phyloP scores from a whole-genome alignment of 495 filamentous ascomycete species.

The Xylaria sp. region DNA sequence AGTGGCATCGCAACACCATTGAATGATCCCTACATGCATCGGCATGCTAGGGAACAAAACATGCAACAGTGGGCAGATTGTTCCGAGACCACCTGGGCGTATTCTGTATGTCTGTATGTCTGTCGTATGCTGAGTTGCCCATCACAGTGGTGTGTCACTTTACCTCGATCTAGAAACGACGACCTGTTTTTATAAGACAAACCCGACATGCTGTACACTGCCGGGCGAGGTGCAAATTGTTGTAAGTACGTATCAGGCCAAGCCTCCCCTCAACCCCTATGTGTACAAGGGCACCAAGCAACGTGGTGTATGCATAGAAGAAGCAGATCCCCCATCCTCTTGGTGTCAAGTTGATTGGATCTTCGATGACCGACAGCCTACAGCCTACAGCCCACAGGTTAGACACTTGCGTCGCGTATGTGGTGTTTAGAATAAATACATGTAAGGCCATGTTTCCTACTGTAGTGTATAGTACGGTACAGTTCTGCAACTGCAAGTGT shows the following conservation, averaged over 20 bases:
- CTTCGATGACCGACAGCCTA: slow-evolving; percentile 16
- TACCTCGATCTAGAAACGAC: neutral
- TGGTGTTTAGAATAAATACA: slow-evolving; percentile 14
- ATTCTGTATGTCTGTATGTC: neutral
- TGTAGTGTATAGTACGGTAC: too few species aligned
- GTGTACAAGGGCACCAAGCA: neutral
- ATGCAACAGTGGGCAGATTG: neutral
- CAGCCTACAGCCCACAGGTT: neutral
- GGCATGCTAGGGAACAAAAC: neutral
- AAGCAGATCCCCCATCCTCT: neutral
- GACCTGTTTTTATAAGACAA: neutral
- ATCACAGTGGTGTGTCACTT: neutral
- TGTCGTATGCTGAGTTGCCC: neutral
- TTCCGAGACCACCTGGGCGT: neutral
- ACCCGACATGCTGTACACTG: neutral
- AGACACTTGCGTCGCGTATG: neutral
- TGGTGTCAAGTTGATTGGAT: neutral
- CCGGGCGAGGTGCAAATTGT: neutral
- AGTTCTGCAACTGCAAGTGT: too few species aligned
- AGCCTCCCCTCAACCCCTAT: neutral
- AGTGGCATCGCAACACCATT: neutral
- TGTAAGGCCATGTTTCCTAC: neutral
- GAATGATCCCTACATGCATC: slow-evolving; percentile 1
- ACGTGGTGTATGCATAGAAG: neutral
- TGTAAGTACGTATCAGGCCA: slow-evolving; percentile 1